A percentile compares a stretch with the other conserved stretches of the same genome.
These are phyloP conservation scores for Trichoderma gamsii DNA, from an alignment of 495 filamentous ascomycete species.

Conservation along the genomic window DNA sequence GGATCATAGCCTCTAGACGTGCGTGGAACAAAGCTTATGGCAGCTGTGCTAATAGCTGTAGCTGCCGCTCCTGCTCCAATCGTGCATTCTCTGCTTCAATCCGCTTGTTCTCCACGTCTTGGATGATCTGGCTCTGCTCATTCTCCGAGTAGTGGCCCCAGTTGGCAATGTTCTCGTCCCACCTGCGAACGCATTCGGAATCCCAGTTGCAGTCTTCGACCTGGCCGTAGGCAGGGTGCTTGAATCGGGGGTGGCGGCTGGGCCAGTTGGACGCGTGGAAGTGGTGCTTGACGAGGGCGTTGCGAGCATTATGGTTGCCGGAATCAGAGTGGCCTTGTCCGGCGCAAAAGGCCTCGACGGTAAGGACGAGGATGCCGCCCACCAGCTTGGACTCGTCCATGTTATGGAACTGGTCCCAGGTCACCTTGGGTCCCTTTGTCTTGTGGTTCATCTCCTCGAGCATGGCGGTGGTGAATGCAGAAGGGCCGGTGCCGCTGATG, in stretches of 20 bases:
- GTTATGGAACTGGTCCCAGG: constrained; percentile 54
- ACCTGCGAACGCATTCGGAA: constrained; percentile 49
- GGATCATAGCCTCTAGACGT: background rate
- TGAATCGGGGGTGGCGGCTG: constrained; percentile 51
- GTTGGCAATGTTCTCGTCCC: constrained; percentile 44
- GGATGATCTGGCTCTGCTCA: background rate
- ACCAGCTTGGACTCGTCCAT: constrained; percentile 52
- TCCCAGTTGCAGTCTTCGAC: constrained; percentile 62
- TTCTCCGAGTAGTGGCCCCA: background rate
- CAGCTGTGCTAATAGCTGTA: background rate
- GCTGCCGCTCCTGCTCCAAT: background rate
- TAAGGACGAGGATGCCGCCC: constrained; percentile 52
- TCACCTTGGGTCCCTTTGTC: constrained; percentile 30
- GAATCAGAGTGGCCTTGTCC: constrained; percentile 61
- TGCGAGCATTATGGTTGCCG: constrained; percentile 52
- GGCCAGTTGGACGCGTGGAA: constrained; percentile 62
- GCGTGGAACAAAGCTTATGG: background rate
- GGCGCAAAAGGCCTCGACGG: constrained; percentile 58
- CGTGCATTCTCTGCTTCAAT: background rate
- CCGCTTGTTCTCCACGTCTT: background rate
- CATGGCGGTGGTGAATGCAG: constrained; percentile 57
- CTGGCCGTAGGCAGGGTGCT: constrained; percentile 55
- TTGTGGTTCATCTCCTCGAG: constrained; percentile 49
- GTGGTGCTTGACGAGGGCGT: constrained; percentile 56
- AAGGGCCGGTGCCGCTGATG: constrained; percentile 60